Percentiles rank a stretch among this genome's conserved stretches.
These are phyloP conservation scores for Haplosporangium sp. DNA, from an alignment of 371 early-diverging fungal species.

Conservation along the genomic window DNA sequence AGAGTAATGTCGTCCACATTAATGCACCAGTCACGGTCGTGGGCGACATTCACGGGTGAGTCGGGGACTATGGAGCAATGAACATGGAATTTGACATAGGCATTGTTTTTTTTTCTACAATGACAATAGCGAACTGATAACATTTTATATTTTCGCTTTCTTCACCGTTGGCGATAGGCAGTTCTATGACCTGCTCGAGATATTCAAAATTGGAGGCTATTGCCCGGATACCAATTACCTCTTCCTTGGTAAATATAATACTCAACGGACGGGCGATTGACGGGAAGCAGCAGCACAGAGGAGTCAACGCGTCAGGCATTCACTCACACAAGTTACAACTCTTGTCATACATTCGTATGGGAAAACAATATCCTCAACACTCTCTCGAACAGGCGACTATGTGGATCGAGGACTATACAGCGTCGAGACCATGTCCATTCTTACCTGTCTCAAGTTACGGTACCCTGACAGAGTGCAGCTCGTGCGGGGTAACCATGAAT, in stretches of 20 bases:
- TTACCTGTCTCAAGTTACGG: constrained; percentile 90
- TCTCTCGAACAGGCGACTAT: constrained; percentile 85
- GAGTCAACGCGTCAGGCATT: background rate
- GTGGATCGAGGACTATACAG: constrained; percentile 97
- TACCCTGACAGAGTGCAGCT: constrained; percentile 94
- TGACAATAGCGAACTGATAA: background rate
- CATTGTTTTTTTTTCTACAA: too few relatives aligned
- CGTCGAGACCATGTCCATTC: constrained; percentile 93
- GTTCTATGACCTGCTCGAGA: constrained; percentile 95
- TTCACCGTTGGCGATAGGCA: constrained; percentile 69
- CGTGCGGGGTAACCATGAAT: constrained; percentile 98
- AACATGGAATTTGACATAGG: background rate
- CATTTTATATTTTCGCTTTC: background rate
- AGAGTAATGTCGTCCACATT: constrained; percentile 92
- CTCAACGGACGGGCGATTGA: background rate
- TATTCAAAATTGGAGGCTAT: constrained; percentile 94
- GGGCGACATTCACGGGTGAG: constrained; percentile 95
- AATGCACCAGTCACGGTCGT: constrained; percentile 93
- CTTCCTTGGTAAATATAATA: constrained; percentile 78
- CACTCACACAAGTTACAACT: background rate
- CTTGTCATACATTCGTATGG: background rate
- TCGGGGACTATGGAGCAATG: too few relatives aligned
- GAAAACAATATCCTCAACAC: background rate
- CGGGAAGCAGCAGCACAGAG: background rate
- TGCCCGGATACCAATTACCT: constrained; percentile 95